A percentile compares a stretch with the other conserved stretches of the same genome.
These are phyloP conservation scores for Psilocybe azurescens DNA, from an alignment of 768 basidiomycete genomes.

Conservation along the genomic window DNA sequence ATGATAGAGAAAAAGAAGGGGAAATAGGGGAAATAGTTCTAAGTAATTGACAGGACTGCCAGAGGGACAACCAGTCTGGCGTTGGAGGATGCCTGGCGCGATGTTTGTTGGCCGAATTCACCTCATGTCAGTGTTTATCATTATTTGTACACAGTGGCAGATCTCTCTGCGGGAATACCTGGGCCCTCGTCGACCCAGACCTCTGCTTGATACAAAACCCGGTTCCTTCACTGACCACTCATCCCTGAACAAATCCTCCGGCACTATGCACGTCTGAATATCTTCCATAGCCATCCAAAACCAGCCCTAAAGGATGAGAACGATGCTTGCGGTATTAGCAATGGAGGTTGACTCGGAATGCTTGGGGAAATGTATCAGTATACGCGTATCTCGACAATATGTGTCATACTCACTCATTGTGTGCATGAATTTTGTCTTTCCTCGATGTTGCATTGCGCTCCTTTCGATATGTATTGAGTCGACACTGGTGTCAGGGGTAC, in stretches of 20 bases:
- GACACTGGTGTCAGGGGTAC: constrained; percentile 25
- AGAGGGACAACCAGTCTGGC: constrained; percentile 24
- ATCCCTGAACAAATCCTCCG: constrained; percentile 34
- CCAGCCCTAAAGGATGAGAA: not conserved
- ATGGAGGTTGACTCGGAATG: not conserved
- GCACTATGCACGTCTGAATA: constrained; percentile 34
- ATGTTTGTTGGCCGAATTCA: constrained; percentile 33
- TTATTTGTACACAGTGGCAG: constrained; percentile 38
- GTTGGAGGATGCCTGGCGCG: constrained; percentile 23
- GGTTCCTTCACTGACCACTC: constrained; percentile 1
- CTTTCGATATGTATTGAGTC: constrained; percentile 1
- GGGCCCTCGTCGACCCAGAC: not conserved
- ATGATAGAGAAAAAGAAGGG: constrained; percentile 29
- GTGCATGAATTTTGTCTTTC: not conserved
- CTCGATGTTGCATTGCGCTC: not conserved
- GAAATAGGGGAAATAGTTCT: constrained; percentile 18
- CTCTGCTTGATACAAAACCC: too few relatives aligned
- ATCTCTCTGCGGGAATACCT: constrained; percentile 1
- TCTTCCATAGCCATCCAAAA: constrained; percentile 22
- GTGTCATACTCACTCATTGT: not conserved
- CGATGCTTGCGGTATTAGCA: not conserved
- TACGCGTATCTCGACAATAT: too few relatives aligned
- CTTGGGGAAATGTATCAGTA: too few relatives aligned
- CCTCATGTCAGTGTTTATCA: constrained; percentile 44
- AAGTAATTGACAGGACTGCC: constrained; percentile 14